A percentile compares a stretch with the other conserved stretches of the same genome.
phyloP scores from a whole-genome alignment of 495 filamentous ascomycete species.

The Polyplosphaeria fusca region DNA sequence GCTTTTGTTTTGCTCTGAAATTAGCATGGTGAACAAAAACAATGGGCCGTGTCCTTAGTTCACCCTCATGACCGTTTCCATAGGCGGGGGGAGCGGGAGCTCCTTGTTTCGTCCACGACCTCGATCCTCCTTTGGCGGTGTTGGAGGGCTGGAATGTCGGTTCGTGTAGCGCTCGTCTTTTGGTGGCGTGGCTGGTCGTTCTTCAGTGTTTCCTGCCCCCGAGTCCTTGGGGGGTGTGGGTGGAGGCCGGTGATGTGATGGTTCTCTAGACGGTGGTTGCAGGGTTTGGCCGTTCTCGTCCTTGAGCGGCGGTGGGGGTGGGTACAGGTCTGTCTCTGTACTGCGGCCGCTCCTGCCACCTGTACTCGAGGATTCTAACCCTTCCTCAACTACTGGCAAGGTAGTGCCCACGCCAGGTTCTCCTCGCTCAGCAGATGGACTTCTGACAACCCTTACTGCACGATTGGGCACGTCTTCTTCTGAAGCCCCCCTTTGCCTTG shows the following conservation, averaged over 20 bases:
- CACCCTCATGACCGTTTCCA: conserved; percentile 28
- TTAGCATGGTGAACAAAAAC: conserved; percentile 3
- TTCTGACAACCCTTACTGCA: conserved; percentile 52
- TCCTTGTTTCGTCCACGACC: conserved; percentile 34
- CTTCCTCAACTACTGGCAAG: conserved; percentile 91
- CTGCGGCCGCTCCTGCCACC: conserved; percentile 52
- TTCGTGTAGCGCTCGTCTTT: conserved; percentile 23
- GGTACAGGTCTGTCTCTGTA: conserved; percentile 19
- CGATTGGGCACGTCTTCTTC: conserved; percentile 53
- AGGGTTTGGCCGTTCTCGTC: conserved; percentile 16
- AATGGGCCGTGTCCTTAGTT: conserved; percentile 13
- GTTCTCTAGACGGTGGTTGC: conserved; percentile 15
- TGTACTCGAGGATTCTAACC: conserved; percentile 72
- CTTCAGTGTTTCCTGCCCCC: conserved; percentile 10
- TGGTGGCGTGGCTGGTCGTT: conserved; percentile 37
- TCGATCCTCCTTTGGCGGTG: conserved; percentile 40
- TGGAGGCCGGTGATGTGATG: conserved; percentile 31
- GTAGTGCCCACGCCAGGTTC: conserved; percentile 54
- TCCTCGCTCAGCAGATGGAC: conserved; percentile 55
- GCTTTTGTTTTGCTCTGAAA: too few relatives aligned
- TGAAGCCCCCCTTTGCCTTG: conserved; percentile 49
- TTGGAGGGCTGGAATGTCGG: conserved; percentile 33
- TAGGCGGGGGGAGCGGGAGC: conserved; percentile 29
- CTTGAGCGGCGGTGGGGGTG: conserved; percentile 11
- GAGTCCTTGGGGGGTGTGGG: conserved; percentile 42